Base-by-base conservation (phyloP, 164 flowering plant genomes). In the Chloranthus sessilifolius region DNA sequence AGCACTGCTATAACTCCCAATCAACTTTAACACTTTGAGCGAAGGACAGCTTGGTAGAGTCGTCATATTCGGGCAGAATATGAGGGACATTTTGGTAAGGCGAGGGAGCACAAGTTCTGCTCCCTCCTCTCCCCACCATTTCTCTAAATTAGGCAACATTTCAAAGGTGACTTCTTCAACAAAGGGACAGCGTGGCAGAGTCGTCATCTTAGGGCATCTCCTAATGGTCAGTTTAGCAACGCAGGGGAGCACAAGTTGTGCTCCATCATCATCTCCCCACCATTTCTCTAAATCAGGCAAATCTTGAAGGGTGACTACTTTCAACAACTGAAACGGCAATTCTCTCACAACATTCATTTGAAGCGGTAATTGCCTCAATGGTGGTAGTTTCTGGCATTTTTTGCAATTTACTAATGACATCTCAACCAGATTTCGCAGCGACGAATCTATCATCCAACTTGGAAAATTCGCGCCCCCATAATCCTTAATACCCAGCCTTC, bases 391-490 rank as follows among this genome's bases (percentile, higher is more conserved):
- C 5, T 33, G 7, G 8, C 66, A 62, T 20, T 36, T 51, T 43
- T 11, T 25, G 28, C 74, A 74, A 43, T 58, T 47, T 2, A 16
- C 29, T 7, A 71, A 27, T 2, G 5, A 39, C 4, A 68, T 4
- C 3, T 17, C 11, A 5, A 27, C 15, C 20, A 68, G 40, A 17
- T 50, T 62, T 1, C 43, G 40, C 3, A 68, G 55, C 6, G 15
- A 10, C 5, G 24, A 17, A 27, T 27, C 17, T 1, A 3, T 20
- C 36, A 43, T 20, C 77, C 74, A 69, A 15, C 14, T 0, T 19
- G 74, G 73, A 20, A 65, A 56, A 1, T 1, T 17, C 5, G 8
- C 5, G 8, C 74, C 77, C 2, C 28, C 23, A 29, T 59, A 73
- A 0, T 30, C 49, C 2, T 24, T 15, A 14, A 73, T 23, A 1